Evolutionary conservation across 495 filamentous ascomycete genomes (phyloP).

Genomic region (Hyphodiscus hymeniophilus): DNA sequence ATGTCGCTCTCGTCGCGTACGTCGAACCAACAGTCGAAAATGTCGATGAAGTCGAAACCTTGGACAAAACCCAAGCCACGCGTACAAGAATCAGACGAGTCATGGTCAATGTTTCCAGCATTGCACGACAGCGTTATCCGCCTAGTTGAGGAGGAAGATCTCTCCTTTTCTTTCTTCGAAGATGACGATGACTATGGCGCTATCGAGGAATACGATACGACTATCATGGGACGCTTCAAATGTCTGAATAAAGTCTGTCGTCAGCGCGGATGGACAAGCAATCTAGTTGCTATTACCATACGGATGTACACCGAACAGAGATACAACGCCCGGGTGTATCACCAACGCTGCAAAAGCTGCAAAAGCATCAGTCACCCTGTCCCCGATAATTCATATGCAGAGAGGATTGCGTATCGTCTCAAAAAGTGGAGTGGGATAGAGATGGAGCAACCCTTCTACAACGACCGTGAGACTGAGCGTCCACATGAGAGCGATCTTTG

Average conservation of each 20-base stretch:
- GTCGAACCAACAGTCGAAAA: no score
- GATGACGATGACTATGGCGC: no score
- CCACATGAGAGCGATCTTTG: slow-evolving; percentile 36
- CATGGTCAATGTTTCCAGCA: no score
- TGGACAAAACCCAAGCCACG: no score
- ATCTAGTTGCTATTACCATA: slow-evolving; percentile 35
- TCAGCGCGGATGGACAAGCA: slow-evolving; percentile 31
- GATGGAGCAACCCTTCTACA: slow-evolving; percentile 24
- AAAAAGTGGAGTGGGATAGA: slow-evolving; percentile 42
- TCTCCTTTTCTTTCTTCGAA: no score
- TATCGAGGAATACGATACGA: slow-evolving; percentile 23
- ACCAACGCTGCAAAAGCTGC: slow-evolving; percentile 36
- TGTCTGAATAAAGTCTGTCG: slow-evolving; percentile 27
- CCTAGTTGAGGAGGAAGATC: no score
- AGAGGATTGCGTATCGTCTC: slow-evolving; percentile 41
- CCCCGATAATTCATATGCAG: slow-evolving; percentile 37
- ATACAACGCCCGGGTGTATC: slow-evolving; percentile 41
- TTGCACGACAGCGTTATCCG: no score
- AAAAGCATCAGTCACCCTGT: slow-evolving; percentile 25
- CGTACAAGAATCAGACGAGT: no score
- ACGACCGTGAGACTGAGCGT: slow-evolving; percentile 21
- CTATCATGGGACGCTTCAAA: slow-evolving; percentile 29
- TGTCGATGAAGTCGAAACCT: no score
- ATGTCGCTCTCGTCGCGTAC: no score
- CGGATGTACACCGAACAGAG: slow-evolving; percentile 29